Percentiles rank a stretch among this genome's conserved stretches.
Evolutionary conservation across 1,139 yeast species (phyloP).

Genomic region (Magnusiomyces tetraspermus): DNA sequence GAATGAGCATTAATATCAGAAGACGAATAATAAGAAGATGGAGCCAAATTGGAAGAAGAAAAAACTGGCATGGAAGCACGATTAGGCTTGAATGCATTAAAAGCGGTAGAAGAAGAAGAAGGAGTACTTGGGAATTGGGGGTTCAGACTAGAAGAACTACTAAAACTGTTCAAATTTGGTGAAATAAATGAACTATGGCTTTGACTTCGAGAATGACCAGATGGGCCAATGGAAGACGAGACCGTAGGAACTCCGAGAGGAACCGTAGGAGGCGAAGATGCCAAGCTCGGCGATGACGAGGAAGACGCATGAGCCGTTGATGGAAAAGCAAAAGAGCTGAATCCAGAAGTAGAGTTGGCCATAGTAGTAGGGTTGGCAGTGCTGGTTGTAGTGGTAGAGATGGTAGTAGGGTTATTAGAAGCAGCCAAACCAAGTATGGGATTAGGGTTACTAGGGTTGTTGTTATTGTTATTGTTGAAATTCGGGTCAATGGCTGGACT

Average conservation of each 20-base stretch:
- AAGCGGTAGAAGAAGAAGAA: slow-evolving; percentile 5
- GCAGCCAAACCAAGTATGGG: not conserved
- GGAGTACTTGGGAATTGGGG: not conserved
- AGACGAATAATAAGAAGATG: not conserved
- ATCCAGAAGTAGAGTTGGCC: not conserved
- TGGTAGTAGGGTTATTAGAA: not conserved
- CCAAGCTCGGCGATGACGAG: not conserved
- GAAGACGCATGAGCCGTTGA: not conserved
- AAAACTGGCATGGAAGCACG: not conserved
- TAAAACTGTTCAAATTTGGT: too few species aligned
- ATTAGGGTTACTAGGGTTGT: not conserved
- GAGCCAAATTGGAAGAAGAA: not conserved
- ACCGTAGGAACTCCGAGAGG: not conserved
- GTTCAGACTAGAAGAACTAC: not conserved
- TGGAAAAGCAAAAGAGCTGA: not conserved
- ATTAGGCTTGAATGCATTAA: not conserved
- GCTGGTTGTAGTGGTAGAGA: not conserved
- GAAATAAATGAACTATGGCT: slow-evolving; percentile 1
- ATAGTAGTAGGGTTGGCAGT: not conserved
- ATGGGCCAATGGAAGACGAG: not conserved
- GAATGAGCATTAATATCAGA: not conserved
- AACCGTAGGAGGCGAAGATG: not conserved
- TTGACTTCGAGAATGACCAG: not conserved
- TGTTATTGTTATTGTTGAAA: not conserved
- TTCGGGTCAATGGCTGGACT: not conserved